Base-by-base conservation (phyloP, 257 asterid genomes). In the Voacanga thouarsii region DNA sequence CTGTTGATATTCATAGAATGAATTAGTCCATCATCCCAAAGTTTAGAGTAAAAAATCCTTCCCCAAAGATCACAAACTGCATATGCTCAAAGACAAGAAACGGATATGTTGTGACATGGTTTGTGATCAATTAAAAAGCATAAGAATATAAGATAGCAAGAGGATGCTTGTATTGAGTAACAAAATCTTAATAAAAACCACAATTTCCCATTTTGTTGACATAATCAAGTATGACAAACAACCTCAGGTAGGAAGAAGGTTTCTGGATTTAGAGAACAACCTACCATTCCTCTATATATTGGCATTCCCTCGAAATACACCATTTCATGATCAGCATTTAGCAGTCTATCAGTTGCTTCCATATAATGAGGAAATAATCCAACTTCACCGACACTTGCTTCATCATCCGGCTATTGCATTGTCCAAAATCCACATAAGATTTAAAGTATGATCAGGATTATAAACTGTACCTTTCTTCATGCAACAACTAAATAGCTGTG, bases 281-380 rank as follows among this genome's bases (percentile, higher is more conserved):
- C 23, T 87, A 94, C 99, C 94, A 66, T 87, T 82, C 97, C 99
- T 81, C 85, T 88, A 88, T 87, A 89, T 39, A 69, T 80, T 0
- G 99, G 97, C 99, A 94, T 94, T 55, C 92, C 97, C 89, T 90
- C 88, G 84, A 92, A 94, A 87, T 94, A 94, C 69, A 92, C 92
- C 81, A 89, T 87, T 28, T 91, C 95, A 50, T 94, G 96, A 82
- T 92, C 92, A 76, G 97, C 99, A 82, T 94, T 94, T 68, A 92
- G 87, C 84, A 94, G 77, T 78, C 90, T 86, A 82, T 92, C 93
- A 28, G 91, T 86, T 51, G 95, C 96, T 53, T 97, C 99, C 94
- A 94, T 84, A 83, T 87, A 82, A 66, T 75, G 73, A 76, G 99
- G 90, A 84, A 86, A 90, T 81, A 94, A 65, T 41, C 96, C 99